These are phyloP conservation scores for Geosmithia putterillii DNA, from an alignment of 2,329 filamentous ascomycete species.

Conservation along the genomic window DNA sequence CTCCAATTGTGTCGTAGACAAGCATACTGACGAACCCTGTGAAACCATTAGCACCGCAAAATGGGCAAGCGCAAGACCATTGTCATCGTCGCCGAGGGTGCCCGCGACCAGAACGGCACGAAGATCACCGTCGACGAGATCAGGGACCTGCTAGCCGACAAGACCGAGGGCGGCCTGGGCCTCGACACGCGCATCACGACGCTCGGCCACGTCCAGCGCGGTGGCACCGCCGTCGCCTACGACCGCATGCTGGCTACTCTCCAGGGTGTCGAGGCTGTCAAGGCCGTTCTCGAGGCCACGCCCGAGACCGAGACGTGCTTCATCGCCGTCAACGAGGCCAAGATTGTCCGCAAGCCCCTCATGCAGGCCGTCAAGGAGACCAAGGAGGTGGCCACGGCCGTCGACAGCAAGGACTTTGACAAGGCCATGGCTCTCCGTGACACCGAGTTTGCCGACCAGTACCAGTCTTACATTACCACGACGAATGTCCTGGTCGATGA, in stretches of 20 bases:
- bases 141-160: slow-evolving; percentile 75
- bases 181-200: slow-evolving; percentile 93
- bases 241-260: slow-evolving; percentile 88
- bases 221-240: slow-evolving; percentile 83
- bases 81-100: slow-evolving; percentile 93
- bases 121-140: slow-evolving; percentile 74
- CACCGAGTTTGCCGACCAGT: slow-evolving; percentile 88
- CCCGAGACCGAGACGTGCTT: slow-evolving; percentile 86
- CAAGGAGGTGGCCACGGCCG: slow-evolving; percentile 70
- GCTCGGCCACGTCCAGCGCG: slow-evolving; percentile 92
- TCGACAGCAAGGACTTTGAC: slow-evolving; percentile 75
- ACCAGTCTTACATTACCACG: slow-evolving; percentile 80
- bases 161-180: slow-evolving; percentile 50
- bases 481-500: slow-evolving; percentile 66
- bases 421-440: slow-evolving; percentile 81
- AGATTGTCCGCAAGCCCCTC: slow-evolving; percentile 81
- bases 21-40: not conserved
- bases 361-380: slow-evolving; percentile 83
- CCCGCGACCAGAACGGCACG: slow-evolving; percentile 70
- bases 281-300: slow-evolving; percentile 77
- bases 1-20: no score
- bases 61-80: slow-evolving; percentile 95
- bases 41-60: slow-evolving; percentile 54
- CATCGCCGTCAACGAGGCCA: slow-evolving; percentile 95
- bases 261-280: slow-evolving; percentile 89